Percentiles rank a stretch among this genome's conserved stretches.
These are phyloP conservation scores for Sordaria brevicollis DNA, from an alignment of 495 filamentous ascomycete species.

Conservation along the genomic window DNA sequence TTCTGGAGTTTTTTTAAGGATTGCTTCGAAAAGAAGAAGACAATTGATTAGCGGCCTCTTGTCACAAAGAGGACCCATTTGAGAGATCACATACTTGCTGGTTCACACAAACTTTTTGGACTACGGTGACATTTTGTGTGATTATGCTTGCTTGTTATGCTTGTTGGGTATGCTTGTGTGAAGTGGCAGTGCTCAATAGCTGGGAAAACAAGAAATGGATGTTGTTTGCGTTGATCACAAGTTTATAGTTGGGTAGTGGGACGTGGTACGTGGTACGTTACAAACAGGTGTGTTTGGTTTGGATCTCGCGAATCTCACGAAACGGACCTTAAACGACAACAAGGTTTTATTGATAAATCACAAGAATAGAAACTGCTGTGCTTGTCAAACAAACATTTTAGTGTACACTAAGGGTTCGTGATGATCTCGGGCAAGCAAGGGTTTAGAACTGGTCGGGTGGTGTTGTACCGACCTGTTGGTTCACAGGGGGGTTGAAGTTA, in stretches of 20 bases:
- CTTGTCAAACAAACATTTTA: background rate
- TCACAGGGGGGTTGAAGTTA: background rate
- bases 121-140: background rate
- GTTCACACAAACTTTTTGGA: background rate
- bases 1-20: background rate
- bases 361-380: background rate
- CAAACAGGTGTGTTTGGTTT: background rate
- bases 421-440: background rate
- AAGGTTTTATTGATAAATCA: background rate
- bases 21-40: background rate
- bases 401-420: background rate
- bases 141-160: background rate
- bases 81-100: background rate
- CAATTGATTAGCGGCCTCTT: background rate
- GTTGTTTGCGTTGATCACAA: background rate
- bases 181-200: background rate
- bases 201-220: background rate
- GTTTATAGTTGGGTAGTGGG: background rate
- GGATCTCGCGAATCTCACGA: background rate
- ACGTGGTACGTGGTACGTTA: background rate
- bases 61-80: background rate
- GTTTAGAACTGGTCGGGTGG: background rate
- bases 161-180: background rate
- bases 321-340: background rate
- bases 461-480: background rate